Conservation (phyloP, 805 yeast species). For the Nakazawaea ishiwadae region DNA sequence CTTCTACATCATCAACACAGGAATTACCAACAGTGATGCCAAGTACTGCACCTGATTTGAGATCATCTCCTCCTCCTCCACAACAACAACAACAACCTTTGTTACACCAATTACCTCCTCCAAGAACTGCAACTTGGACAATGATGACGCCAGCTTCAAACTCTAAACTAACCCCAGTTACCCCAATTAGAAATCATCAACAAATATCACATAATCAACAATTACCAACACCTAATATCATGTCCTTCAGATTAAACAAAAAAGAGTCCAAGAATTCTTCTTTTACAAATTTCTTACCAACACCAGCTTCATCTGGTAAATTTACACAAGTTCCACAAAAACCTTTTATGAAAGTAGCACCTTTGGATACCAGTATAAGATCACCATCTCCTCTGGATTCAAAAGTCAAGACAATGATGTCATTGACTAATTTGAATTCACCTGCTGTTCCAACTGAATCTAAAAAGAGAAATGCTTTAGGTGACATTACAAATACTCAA, state of each 20-base stretch:
- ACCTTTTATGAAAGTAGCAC: slow-evolving; percentile 24
- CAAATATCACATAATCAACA: slow-evolving; percentile 8
- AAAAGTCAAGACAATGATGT: slow-evolving; percentile 8
- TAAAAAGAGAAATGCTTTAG: slow-evolving; percentile 16
- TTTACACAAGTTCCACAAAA: slow-evolving; percentile 19
- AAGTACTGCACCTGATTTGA: slow-evolving; percentile 13
- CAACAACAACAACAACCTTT: slow-evolving; percentile 5
- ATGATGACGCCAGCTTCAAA: slow-evolving; percentile 12
- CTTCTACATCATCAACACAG: slow-evolving; percentile 7
- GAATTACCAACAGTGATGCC: slow-evolving; percentile 1
- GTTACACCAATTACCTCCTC: slow-evolving; percentile 3
- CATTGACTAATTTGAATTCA: slow-evolving; percentile 9
- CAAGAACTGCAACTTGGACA: slow-evolving; percentile 14
- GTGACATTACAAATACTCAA: slow-evolving; percentile 20
- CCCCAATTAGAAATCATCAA: slow-evolving; percentile 11
- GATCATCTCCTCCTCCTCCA: slow-evolving; percentile 15
- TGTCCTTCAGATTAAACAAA: slow-evolving; percentile 31
- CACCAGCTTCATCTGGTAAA: slow-evolving; percentile 20
- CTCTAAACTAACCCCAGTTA: slow-evolving; percentile 11
- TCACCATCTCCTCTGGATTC: slow-evolving; percentile 7
- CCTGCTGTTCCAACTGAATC: slow-evolving; percentile 4
- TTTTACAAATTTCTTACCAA: slow-evolving; percentile 21
- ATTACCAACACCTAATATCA: slow-evolving; percentile 19
- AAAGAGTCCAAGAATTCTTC: slow-evolving; percentile 14
- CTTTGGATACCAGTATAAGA: slow-evolving; percentile 4